These are phyloP conservation scores for Leishmania turanica DNA, from an alignment of 208 protist species.

Conservation along the genomic window DNA sequence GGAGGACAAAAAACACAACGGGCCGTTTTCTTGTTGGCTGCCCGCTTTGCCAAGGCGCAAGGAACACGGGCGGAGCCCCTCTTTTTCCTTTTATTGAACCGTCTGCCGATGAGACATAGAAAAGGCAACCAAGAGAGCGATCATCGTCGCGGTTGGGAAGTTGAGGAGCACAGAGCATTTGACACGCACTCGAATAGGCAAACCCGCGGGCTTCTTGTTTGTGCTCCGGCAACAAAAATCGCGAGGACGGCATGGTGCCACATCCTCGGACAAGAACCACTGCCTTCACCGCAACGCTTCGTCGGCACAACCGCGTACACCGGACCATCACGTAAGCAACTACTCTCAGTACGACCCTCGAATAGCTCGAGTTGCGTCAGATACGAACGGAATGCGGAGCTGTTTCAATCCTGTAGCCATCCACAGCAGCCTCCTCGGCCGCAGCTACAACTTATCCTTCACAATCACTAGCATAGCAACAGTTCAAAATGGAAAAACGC, in stretches of 20 bases:
- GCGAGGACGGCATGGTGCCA: too few species aligned
- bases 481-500: background rate
- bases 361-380: background rate
- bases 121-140: background rate
- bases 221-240: too few species aligned
- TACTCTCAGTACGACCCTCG: background rate
- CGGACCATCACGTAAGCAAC: background rate
- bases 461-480: constrained; percentile 6
- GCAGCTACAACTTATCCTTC: constrained; percentile 4
- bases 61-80: background rate
- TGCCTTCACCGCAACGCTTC: background rate
- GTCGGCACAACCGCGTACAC: background rate
- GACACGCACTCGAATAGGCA: background rate
- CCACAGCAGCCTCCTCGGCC: background rate
- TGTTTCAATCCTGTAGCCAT: background rate
- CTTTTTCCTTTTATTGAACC: too few species aligned
- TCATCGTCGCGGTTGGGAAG: background rate
- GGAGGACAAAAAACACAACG: background rate
- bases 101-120: background rate
- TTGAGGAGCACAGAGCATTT: background rate
- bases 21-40: too few species aligned
- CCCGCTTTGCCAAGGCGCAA: background rate
- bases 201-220: background rate
- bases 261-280: background rate
- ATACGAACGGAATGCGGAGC: background rate